Evolutionary conservation across 495 filamentous ascomycete species (phyloP), one percentile per base, ranked within the genome.

Genomic region (Lindgomyces ingoldianus): DNA sequence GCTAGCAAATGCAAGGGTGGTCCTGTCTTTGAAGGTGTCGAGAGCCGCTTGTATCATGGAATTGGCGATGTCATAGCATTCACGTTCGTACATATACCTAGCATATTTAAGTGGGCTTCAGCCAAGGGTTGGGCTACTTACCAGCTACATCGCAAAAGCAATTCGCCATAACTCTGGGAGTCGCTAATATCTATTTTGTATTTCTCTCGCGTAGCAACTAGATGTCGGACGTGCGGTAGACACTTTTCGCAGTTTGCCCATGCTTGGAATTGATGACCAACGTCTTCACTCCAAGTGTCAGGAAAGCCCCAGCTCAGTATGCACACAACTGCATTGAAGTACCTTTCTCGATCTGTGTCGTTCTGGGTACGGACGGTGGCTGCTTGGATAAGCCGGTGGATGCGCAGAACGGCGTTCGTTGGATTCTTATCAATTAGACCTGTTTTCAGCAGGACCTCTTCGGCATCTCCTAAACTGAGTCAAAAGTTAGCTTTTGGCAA

Each of bases 81-180:
- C 72, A 16, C 70, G 60, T 61, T 75, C 73, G 29, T 74, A 75
- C 0, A 74, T 57, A 42, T 75, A 75, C 72, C 73, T 74, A 55
- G 18, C 25, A 21, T 27, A 0, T 6, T 51, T 44, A 51, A 41
- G 39, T 42, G 8, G n/a, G 16, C 0, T 55, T n/a, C n/a, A 9
- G 39, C 62, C 18, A 39, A 6, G 33, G 9, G 18, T 6, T 8
- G 22, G 27, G 22, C 14, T 11, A 12, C 67, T 52, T 52, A 74
- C 72, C 70, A 72, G 41, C 58, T 65, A 41, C 64, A 70, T 48
- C 70, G 70, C 6, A 74, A 57, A 33, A 74, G 61, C 6, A 74
- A 59, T 59, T 72, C 70, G 11, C 51, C 51, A 39, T 64, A 64
- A 21, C n/a, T n/a, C 19, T 57, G 59, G 29, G 65, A 56, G 26